Percentiles rank a stretch among this genome's conserved stretches.
phyloP scores from a whole-genome alignment of 2,329 filamentous ascomycete genomes.

The Fusarium solani-melongenae region DNA sequence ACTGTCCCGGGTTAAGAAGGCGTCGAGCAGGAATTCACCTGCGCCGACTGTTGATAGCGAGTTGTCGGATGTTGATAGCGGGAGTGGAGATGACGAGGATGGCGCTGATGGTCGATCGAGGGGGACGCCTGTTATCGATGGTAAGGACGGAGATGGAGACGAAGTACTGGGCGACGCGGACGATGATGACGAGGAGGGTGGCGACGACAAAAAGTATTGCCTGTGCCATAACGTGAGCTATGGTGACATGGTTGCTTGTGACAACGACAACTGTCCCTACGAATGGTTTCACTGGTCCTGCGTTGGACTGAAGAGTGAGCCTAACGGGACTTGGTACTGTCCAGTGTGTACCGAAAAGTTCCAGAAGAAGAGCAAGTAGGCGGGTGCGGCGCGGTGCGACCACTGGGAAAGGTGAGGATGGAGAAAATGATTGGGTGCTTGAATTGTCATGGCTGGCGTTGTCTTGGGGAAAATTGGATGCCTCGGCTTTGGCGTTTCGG shows the following conservation, averaged over 20 bases:
- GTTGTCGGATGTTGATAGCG: conserved; percentile 71
- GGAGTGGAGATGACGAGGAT: conserved; percentile 64
- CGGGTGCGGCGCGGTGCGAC: too few relatives aligned
- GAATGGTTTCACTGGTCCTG: conserved; percentile 92
- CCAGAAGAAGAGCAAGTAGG: conserved; percentile 54
- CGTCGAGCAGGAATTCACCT: conserved; percentile 67
- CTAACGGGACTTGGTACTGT: conserved; percentile 75
- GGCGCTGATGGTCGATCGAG: conserved; percentile 47
- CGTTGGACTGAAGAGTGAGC: conserved; percentile 75
- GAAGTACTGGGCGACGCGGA: conserved; percentile 67
- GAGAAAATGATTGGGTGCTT: not conserved
- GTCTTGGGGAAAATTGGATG: not conserved
- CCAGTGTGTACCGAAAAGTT: conserved; percentile 68
- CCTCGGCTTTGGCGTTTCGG: conserved; percentile 23
- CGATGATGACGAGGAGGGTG: conserved; percentile 75
- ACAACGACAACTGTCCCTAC: conserved; percentile 82
- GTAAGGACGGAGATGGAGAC: conserved; percentile 58
- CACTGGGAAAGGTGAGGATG: not conserved
- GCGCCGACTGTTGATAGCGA: conserved; percentile 73
- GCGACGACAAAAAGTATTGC: conserved; percentile 85
- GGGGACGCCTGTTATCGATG: conserved; percentile 48
- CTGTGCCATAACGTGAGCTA: conserved; percentile 85
- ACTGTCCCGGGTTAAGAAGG: conserved; percentile 71
- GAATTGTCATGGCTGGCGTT: not conserved
- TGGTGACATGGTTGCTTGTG: conserved; percentile 90